Evolutionary conservation across 2,329 filamentous ascomycete genomes (phyloP).

Genomic region (Exophiala viscosa): DNA sequence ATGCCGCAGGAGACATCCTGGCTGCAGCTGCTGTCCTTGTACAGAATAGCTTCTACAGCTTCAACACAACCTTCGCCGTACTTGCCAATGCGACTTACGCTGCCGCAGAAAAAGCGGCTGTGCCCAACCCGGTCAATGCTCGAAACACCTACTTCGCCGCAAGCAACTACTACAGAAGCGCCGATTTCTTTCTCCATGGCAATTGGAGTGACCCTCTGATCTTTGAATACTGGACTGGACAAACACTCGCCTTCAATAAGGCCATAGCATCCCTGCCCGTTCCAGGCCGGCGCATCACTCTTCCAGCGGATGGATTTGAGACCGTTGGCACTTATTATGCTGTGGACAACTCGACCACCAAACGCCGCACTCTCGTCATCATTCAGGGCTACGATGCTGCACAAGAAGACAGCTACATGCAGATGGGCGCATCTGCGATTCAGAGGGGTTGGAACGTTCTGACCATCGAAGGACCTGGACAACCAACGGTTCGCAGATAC

Average conservation of each 20-base stretch:
- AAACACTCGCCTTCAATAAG: slow-evolving; percentile 38
- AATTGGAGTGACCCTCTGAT: slow-evolving; percentile 44
- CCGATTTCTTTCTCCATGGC: slow-evolving; percentile 43
- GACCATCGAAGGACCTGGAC: slow-evolving; percentile 46
- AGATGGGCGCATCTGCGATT: slow-evolving; percentile 33
- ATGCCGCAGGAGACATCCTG: slow-evolving; percentile 24
- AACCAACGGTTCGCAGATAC: slow-evolving; percentile 39
- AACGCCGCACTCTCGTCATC: slow-evolving; percentile 15
- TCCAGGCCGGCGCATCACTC: slow-evolving; percentile 35
- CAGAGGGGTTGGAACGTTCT: slow-evolving; percentile 43
- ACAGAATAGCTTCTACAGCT: slow-evolving; percentile 21
- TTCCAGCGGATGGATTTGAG: slow-evolving; percentile 35
- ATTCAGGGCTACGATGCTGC: slow-evolving; percentile 41
- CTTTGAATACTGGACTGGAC: slow-evolving; percentile 37
- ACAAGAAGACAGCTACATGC: slow-evolving; percentile 43
- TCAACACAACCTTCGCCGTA: slow-evolving; percentile 19
- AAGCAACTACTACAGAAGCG: slow-evolving; percentile 42
- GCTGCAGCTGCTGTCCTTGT: slow-evolving; percentile 23
- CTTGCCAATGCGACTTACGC: slow-evolving; percentile 23
- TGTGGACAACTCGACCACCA: slow-evolving; percentile 30
- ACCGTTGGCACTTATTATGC: slow-evolving; percentile 39
- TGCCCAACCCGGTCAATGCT: slow-evolving; percentile 19
- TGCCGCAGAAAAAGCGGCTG: slow-evolving; percentile 21
- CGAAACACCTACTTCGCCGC: slow-evolving; percentile 39
- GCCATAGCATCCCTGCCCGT: slow-evolving; percentile 37